Conservation (phyloP, 345 rosid genomes). For the Iberis pinnata region DNA sequence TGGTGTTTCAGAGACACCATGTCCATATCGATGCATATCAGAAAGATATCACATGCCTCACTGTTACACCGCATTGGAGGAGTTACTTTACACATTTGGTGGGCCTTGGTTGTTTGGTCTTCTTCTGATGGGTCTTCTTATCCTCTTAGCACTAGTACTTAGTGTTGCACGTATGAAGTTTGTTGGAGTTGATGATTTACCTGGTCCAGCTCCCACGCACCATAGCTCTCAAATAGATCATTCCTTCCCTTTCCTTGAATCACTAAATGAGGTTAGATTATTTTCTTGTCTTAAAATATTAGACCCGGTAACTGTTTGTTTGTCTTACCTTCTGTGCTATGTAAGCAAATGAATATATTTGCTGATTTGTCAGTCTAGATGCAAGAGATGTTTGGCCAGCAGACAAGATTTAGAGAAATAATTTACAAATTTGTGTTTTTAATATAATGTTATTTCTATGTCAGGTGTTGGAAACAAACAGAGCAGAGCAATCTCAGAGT, state of each 20-base stretch:
- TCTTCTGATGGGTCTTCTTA: conserved; percentile 74
- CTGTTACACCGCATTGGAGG: conserved; percentile 95
- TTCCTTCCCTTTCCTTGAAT: conserved; percentile 95
- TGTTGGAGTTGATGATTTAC: conserved; percentile 89
- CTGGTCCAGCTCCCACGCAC: conserved; percentile 88
- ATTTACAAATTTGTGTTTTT: neutral
- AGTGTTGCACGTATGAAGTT: conserved; percentile 98
- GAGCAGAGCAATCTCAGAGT: conserved; percentile 92
- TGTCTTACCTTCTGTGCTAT: neutral
- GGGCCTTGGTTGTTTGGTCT: conserved; percentile 97
- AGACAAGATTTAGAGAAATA: neutral
- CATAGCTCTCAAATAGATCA: conserved; percentile 90
- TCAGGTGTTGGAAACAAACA: conserved; percentile 95
- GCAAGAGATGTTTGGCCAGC: conserved; percentile 7
- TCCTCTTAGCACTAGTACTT: conserved; percentile 88
- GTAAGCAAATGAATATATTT: conserved; percentile 5
- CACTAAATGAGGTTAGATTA: conserved; percentile 78
- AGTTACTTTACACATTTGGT: conserved; percentile 93
- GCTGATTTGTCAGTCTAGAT: conserved; percentile 15
- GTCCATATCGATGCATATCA: conserved; percentile 82
- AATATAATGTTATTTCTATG: conserved; percentile 22
- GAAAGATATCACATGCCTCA: conserved; percentile 95
- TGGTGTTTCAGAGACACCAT: conserved; percentile 79
- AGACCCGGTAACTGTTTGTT: conserved; percentile 12
- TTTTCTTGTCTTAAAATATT: conserved; percentile 13